phyloP scores from a whole-genome alignment of 2,329 filamentous ascomycete genomes.

The Aspergillus aculeatus region DNA sequence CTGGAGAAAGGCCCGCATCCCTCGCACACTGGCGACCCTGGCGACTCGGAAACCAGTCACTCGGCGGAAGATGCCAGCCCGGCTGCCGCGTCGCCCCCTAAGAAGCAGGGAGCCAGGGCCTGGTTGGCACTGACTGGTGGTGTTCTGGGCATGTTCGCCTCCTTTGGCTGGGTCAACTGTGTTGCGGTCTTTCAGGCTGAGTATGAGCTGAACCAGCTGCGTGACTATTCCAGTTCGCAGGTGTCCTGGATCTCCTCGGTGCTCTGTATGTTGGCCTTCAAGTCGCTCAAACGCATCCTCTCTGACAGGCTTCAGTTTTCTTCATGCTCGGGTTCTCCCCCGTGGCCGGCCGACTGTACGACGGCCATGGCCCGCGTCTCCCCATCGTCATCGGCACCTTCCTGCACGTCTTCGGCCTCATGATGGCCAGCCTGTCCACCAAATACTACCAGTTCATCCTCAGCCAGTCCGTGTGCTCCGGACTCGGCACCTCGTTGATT shows the following conservation, averaged over 20 bases:
- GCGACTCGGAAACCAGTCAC: too few relatives aligned
- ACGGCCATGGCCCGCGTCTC: conserved; percentile 59
- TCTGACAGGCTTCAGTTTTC: conserved; percentile 37
- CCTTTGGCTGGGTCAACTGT: conserved; percentile 50
- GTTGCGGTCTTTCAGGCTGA: conserved; percentile 59
- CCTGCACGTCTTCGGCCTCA: conserved; percentile 54
- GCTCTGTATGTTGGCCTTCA: too few relatives aligned
- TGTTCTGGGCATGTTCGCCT: conserved; percentile 37
- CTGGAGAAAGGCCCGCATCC: too few relatives aligned
- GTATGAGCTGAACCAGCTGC: conserved; percentile 52
- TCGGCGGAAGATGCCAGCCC: too few relatives aligned
- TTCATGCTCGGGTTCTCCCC: conserved; percentile 31
- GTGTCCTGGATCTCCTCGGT: conserved; percentile 58
- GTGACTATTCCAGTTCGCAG: conserved; percentile 47
- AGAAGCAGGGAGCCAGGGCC: too few relatives aligned
- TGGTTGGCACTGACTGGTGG: not conserved
- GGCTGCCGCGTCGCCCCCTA: too few relatives aligned
- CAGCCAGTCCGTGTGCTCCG: not conserved
- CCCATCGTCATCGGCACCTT: conserved; percentile 51
- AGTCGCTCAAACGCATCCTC: too few relatives aligned
- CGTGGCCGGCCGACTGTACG: conserved; percentile 60
- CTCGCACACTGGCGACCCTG: too few relatives aligned
- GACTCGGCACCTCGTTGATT: not conserved
- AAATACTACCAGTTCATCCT: conserved; percentile 47
- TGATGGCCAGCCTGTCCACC: conserved; percentile 52